Evolutionary conservation across 1,139 yeast species (phyloP).

Genomic region (Kazachstania sp.): DNA sequence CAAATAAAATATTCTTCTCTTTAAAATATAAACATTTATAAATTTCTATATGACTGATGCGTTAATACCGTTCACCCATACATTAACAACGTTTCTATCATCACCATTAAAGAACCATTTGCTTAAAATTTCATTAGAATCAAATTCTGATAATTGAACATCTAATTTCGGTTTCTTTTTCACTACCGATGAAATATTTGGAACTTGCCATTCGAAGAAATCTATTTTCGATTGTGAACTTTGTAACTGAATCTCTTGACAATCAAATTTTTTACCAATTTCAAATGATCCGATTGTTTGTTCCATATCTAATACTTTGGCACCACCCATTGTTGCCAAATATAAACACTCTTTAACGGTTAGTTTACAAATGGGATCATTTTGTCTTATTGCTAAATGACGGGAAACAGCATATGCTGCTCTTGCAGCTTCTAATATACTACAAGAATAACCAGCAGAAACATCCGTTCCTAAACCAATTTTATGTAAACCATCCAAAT

Average conservation of each 20-base stretch:
- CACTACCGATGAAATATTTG: not conserved
- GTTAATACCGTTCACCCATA: conserved; percentile 68
- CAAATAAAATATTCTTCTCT: too few relatives aligned
- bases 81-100: conserved; percentile 72
- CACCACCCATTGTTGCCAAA: conserved; percentile 88
- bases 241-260: conserved; percentile 62
- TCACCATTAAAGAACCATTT: conserved; percentile 97
- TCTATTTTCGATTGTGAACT: conserved; percentile 53
- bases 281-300: conserved; percentile 60
- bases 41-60: not conserved
- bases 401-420: conserved; percentile 79
- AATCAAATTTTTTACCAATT: conserved; percentile 75
- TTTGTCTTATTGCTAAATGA: conserved; percentile 59
- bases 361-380: conserved; percentile 40
- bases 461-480: conserved; percentile 88
- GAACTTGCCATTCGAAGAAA: conserved; percentile 59
- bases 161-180: not conserved
- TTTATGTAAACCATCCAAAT: conserved; percentile 52
- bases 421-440: conserved; percentile 65
- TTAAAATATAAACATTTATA: not conserved
- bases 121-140: conserved; percentile 49
- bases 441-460: conserved; percentile 83
- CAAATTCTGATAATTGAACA: conserved; percentile 2
- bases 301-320: conserved; percentile 58
- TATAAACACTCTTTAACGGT: conserved; percentile 64